These are phyloP conservation scores for Xylariaceae sp. DNA, from an alignment of 2,329 filamentous ascomycete species.

Conservation along the genomic window DNA sequence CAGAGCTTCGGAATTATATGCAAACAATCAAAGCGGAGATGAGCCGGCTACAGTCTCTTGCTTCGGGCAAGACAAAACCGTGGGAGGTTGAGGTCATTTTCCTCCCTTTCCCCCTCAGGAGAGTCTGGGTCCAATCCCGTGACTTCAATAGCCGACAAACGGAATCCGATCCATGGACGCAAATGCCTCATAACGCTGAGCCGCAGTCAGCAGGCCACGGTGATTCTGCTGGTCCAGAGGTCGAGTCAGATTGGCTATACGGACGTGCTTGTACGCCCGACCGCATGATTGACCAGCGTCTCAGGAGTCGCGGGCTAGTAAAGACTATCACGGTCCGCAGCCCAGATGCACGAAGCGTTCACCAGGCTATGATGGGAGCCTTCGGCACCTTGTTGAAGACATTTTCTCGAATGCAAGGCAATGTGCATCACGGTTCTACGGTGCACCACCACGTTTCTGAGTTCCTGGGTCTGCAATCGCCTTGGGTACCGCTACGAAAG, in stretches of 20 bases:
- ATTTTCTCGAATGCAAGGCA: constrained; percentile 36
- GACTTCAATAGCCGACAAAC: constrained; percentile 42
- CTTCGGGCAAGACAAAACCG: constrained; percentile 51
- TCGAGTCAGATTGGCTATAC: constrained; percentile 56
- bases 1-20: constrained; percentile 47
- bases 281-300: constrained; percentile 60
- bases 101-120: constrained; percentile 60
- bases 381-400: constrained; percentile 54
- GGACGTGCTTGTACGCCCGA: constrained; percentile 62
- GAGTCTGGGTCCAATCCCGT: constrained; percentile 47
- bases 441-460: constrained; percentile 36
- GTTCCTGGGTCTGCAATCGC: constrained; percentile 58
- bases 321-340: constrained; percentile 57
- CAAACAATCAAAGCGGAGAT: constrained; percentile 47
- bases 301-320: constrained; percentile 69
- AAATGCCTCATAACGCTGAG: constrained; percentile 46
- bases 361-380: constrained; percentile 55
- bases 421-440: constrained; percentile 30
- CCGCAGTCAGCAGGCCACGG: constrained; percentile 44
- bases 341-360: constrained; percentile 62
- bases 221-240: constrained; percentile 44
- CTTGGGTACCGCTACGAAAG: constrained; percentile 73
- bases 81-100: constrained; percentile 76
- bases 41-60: constrained; percentile 51
- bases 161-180: constrained; percentile 49